phyloP scores from a whole-genome alignment of 1,284 basidiomycete genomes.

The Pterula multifida region DNA sequence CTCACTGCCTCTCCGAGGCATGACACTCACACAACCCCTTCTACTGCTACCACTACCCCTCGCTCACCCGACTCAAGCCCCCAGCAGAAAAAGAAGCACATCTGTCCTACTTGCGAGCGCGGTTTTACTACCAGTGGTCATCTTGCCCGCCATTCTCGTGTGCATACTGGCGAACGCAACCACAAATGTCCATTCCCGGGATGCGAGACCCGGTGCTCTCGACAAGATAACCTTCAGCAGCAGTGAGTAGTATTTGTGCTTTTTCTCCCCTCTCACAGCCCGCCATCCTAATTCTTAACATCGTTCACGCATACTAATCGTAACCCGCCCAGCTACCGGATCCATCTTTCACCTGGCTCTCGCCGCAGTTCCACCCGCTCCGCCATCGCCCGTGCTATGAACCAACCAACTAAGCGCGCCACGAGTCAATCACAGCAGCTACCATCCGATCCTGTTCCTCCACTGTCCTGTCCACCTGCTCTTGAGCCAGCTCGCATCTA shows the following conservation, averaged over 20 bases:
- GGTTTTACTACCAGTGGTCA: conserved; percentile 78
- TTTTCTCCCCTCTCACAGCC: no score
- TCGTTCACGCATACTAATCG: no score
- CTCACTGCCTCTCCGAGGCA: conserved; percentile 12
- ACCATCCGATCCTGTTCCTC: conserved; percentile 16
- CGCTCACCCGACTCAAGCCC: conserved; percentile 9
- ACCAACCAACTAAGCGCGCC: conserved; percentile 15
- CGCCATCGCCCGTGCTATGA: conserved; percentile 32
- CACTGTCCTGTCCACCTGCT: conserved; percentile 31
- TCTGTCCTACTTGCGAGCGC: conserved; percentile 54
- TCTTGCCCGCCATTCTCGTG: conserved; percentile 67
- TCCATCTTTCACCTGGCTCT: conserved; percentile 62
- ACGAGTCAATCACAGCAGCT: conserved; percentile 12
- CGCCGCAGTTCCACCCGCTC: conserved; percentile 48
- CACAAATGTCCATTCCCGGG: conserved; percentile 77
- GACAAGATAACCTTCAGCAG: conserved; percentile 74
- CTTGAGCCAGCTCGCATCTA: conserved; percentile 32
- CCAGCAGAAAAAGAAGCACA: conserved; percentile 42
- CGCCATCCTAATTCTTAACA: no score
- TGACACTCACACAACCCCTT: conserved; percentile 12
- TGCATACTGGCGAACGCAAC: conserved; percentile 75
- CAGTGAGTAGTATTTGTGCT: conserved; percentile 43
- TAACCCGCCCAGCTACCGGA: conserved; percentile 60
- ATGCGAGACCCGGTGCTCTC: conserved; percentile 68
- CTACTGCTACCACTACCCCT: conserved; percentile 17